Base-by-base conservation (phyloP, 1,284 basidiomycete genomes). In the Cutaneotrichosporon mucoides region DNA sequence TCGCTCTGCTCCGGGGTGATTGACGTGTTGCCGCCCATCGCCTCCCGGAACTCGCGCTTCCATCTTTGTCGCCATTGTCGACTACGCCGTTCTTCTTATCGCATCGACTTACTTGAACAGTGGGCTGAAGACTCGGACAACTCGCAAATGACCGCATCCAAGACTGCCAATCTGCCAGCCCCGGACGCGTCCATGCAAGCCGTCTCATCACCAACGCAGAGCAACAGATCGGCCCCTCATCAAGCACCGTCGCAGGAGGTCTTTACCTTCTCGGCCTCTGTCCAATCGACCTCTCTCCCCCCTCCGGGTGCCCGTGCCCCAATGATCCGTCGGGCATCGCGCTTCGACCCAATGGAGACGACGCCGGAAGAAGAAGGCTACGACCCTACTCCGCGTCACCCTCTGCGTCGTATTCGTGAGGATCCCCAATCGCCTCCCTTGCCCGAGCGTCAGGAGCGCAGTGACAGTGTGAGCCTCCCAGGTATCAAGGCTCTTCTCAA, bases 311-410 rank as follows among this genome's bases (percentile, higher is more conserved):
- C 62, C 35, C 62, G 62, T 46, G 38, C 59, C 33, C 62, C 62
- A 33, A 64, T 59, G 59, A 56, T 63, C 24, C 59, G 64, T 15
- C 55, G 72, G 24, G 61, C 63, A 47, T 70, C 68, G 6, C 62
- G 73, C 24, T 72, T 73, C 50, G 75, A 76, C 56, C 75, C 75
- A 0, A 73, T 76, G 70, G 68, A 66, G 15, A 66, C 68, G 9
- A 62, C 66, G 13, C 56, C 55, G 5, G 72, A 73, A 12, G 69
- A 69, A 5, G 71, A 73, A 5, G 66, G 63, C 2, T 69, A 75
- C 47, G 73, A 66, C 5, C 46, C 46, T 73, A 36, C 65, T 73
- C 4, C 64, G 15, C 62, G 69, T 43, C 75, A 75, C 64, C 71
- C 72, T 33, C 65, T 74, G 12, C 57, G 73, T 16, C 59, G 69